Evolutionary conservation across 164 flowering plant genomes (phyloP).

Genomic region (Hamamelis virginiana): DNA sequence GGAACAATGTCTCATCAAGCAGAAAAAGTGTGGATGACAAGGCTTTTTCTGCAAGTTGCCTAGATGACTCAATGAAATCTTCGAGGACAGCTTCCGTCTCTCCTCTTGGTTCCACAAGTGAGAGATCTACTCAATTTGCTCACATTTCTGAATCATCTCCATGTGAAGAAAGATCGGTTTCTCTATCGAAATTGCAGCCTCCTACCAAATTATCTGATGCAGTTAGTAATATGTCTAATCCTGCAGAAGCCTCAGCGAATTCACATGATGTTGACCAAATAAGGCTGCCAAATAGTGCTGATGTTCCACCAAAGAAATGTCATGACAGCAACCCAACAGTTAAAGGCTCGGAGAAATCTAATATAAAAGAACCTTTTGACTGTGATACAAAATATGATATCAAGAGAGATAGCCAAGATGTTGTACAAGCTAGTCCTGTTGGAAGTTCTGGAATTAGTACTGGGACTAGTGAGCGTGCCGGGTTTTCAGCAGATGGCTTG

Average conservation of each 20-base stretch:
- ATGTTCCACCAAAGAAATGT: slow-evolving; percentile 23
- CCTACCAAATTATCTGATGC: slow-evolving; percentile 21
- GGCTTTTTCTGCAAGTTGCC: slow-evolving; percentile 19
- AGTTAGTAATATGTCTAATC: slow-evolving; percentile 10
- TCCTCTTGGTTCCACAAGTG: slow-evolving; percentile 23
- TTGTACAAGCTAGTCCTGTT: slow-evolving; percentile 23
- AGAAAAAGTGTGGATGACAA: slow-evolving; percentile 24
- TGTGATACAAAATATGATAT: slow-evolving; percentile 18
- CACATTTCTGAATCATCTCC: slow-evolving; percentile 24
- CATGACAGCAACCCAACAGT: slow-evolving; percentile 7
- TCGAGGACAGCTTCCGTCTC: slow-evolving; percentile 20
- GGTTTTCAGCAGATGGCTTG: slow-evolving; percentile 29
- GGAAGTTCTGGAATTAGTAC: slow-evolving; percentile 22
- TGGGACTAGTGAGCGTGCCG: slow-evolving; percentile 24
- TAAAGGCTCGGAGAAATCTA: slow-evolving; percentile 14
- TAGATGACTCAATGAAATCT: slow-evolving; percentile 18
- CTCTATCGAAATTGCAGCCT: slow-evolving; percentile 25
- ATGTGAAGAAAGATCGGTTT: slow-evolving; percentile 19
- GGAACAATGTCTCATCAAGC: slow-evolving; percentile 15
- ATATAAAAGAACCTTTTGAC: slow-evolving; percentile 20
- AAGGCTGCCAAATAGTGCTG: slow-evolving; percentile 20
- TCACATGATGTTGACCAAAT: slow-evolving; percentile 17
- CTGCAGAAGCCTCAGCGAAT: slow-evolving; percentile 20
- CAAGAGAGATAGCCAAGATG: slow-evolving; percentile 28
- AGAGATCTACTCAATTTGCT: slow-evolving; percentile 23